Percentiles rank a stretch among this genome's conserved stretches.
phyloP scores from a whole-genome alignment of 2,329 filamentous ascomycete species.

The Nemania bipapillata region DNA sequence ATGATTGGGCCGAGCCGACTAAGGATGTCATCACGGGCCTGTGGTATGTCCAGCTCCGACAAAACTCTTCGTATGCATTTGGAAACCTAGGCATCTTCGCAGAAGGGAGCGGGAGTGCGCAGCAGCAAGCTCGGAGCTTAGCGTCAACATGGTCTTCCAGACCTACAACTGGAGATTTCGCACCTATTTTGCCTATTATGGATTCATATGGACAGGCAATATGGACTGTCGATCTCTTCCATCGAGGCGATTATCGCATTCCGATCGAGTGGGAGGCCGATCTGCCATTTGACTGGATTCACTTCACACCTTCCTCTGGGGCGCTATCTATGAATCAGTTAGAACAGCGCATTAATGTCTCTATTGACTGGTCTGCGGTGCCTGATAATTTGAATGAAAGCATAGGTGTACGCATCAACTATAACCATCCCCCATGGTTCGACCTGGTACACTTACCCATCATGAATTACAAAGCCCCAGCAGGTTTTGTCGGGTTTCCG shows the following conservation, averaged over 20 bases:
- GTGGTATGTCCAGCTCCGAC: constrained; percentile 62
- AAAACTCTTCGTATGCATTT: constrained; percentile 61
- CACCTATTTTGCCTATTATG: constrained; percentile 58
- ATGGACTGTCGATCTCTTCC: constrained; percentile 63
- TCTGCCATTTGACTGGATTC: constrained; percentile 55
- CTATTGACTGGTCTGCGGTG: constrained; percentile 59
- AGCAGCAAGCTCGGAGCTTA: constrained; percentile 63
- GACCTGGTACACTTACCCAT: constrained; percentile 52
- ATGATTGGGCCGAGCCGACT: constrained; percentile 67
- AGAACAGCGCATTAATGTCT: constrained; percentile 59
- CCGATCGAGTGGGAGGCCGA: constrained; percentile 55
- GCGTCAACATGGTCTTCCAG: constrained; percentile 57
- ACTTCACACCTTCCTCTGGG: constrained; percentile 36
- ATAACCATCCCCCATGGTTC: constrained; percentile 51
- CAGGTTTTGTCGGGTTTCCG: constrained; percentile 48
- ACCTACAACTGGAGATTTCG: constrained; percentile 53
- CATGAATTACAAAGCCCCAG: constrained; percentile 34
- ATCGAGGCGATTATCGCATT: constrained; percentile 56
- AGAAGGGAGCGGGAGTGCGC: constrained; percentile 67
- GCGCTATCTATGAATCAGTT: constrained; percentile 54
- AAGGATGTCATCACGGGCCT: constrained; percentile 65
- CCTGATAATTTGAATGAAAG: constrained; percentile 50
- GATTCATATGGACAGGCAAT: constrained; percentile 59
- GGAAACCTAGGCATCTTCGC: constrained; percentile 66
- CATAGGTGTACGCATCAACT: constrained; percentile 51